Evolutionary conservation across 1,284 basidiomycete species (phyloP).

Genomic region (Volvariella surrecta): DNA sequence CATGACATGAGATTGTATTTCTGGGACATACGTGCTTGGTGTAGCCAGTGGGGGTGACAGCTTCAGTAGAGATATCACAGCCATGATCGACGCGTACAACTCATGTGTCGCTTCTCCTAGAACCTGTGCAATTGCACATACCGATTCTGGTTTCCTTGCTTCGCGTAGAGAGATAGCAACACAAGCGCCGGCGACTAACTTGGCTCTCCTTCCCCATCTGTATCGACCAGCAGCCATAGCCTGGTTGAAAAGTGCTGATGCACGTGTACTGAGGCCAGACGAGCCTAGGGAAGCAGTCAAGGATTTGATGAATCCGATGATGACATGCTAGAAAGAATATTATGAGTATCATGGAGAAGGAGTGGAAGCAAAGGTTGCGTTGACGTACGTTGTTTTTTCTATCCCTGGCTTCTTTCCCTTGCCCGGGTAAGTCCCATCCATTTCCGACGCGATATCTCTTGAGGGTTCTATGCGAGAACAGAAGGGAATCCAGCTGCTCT

Average conservation of each 20-base stretch:
- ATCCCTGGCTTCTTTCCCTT: conserved; percentile 51
- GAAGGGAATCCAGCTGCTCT: too few species aligned
- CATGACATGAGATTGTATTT: conserved; percentile 40
- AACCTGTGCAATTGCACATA: conserved; percentile 59
- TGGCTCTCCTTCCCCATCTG: conserved; percentile 64
- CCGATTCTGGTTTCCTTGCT: conserved; percentile 51
- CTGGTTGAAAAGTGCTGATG: conserved; percentile 55
- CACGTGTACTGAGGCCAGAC: conserved; percentile 49
- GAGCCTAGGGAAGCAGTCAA: conserved; percentile 47
- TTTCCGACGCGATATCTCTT: conserved; percentile 34
- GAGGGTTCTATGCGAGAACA: conserved; percentile 25
- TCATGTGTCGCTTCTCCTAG: conserved; percentile 43
- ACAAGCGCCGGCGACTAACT: conserved; percentile 54
- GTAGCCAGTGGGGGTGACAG: conserved; percentile 36
- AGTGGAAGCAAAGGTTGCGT: conserved; percentile 8
- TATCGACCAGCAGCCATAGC: conserved; percentile 46
- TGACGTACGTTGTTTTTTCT: conserved; percentile 47
- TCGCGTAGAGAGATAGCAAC: conserved; percentile 63
- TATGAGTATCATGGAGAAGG: conserved; percentile 9
- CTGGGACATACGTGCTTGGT: conserved; percentile 29
- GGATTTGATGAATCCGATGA: conserved; percentile 50
- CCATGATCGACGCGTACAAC: conserved; percentile 46
- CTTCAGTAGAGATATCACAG: conserved; percentile 38
- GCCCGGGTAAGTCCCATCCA: conserved; percentile 49
- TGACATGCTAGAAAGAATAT: conserved; percentile 38